Conservation (phyloP, 345 rosid genomes). For the Eucalyptus regnans region DNA sequence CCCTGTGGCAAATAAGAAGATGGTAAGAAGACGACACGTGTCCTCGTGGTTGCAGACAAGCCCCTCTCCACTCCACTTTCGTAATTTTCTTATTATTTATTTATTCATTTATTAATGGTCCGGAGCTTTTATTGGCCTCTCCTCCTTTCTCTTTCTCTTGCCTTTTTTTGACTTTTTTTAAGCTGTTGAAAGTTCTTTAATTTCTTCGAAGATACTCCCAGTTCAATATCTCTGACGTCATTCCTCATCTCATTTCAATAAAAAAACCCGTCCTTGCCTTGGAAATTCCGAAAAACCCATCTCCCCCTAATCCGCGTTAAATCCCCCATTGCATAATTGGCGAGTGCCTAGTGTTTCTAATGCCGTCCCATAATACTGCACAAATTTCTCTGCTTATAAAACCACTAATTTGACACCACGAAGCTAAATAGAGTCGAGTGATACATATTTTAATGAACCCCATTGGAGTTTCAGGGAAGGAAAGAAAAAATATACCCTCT, state of each 20-base stretch:
- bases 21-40: too few species aligned
- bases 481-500: neutral
- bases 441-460: neutral
- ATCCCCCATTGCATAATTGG: neutral
- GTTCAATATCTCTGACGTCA: too few species aligned
- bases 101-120: too few species aligned
- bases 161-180: neutral
- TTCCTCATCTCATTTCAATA: neutral
- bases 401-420: fast-evolving
- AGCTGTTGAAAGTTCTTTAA: neutral
- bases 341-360: neutral
- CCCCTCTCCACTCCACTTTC: neutral
- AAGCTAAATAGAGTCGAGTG: too few species aligned
- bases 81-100: too few species aligned
- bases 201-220: neutral
- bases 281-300: too few species aligned
- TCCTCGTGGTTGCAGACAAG: neutral
- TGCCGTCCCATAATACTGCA: neutral
- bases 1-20: too few species aligned
- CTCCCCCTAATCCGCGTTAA: neutral
- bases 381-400: neutral
- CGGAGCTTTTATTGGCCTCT: too few species aligned
- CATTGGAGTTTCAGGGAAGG: neutral
- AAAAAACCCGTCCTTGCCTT: too few species aligned
- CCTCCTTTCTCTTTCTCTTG: fast-evolving